These are phyloP conservation scores for Juglanconis oblonga DNA, from an alignment of 2,329 filamentous ascomycete species.

Conservation along the genomic window DNA sequence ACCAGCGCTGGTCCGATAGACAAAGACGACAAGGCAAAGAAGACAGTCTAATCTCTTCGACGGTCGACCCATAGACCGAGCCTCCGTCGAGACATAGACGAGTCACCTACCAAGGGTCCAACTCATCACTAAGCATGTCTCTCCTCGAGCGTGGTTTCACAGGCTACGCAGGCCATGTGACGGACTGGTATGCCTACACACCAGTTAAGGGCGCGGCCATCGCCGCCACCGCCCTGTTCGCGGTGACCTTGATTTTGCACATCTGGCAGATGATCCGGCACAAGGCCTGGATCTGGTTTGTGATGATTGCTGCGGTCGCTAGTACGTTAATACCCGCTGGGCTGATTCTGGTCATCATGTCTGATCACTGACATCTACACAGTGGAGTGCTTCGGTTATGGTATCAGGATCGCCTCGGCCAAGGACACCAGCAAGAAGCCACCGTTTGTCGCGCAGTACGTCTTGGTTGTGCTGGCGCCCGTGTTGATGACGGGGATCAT, in stretches of 20 bases:
- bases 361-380: background rate
- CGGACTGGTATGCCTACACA: conserved; percentile 23
- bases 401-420: conserved; percentile 29
- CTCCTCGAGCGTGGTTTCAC: too few relatives aligned
- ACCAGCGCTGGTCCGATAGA: background rate
- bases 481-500: conserved; percentile 38
- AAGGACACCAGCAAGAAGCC: conserved; percentile 22
- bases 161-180: background rate
- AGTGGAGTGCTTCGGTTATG: conserved; percentile 39
- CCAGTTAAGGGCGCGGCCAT: conserved; percentile 26
- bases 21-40: background rate
- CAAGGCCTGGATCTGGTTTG: conserved; percentile 29
- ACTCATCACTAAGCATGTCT: background rate
- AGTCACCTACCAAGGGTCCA: background rate
- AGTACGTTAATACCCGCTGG: conserved; percentile 20
- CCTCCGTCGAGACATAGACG: background rate
- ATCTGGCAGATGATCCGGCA: conserved; percentile 24
- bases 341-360: background rate
- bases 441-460: conserved; percentile 34
- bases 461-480: conserved; percentile 35
- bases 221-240: conserved; percentile 25
- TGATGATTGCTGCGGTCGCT: conserved; percentile 26
- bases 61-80: background rate
- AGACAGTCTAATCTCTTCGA: background rate
- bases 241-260: conserved; percentile 23